Conservation (phyloP, 129 eudicot genomes). For the Pulicaria dysenterica region DNA sequence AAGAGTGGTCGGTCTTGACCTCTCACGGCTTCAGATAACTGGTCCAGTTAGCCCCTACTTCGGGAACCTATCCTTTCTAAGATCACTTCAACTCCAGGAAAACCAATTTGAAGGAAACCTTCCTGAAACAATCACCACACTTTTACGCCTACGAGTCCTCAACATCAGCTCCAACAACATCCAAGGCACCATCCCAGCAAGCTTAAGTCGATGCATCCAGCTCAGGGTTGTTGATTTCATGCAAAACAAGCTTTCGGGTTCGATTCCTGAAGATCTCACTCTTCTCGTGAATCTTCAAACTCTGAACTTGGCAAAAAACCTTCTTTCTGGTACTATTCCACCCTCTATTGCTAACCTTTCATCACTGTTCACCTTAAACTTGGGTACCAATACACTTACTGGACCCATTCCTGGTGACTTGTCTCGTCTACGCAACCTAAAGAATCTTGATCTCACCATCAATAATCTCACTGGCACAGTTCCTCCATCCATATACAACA, state of each 20-base stretch:
- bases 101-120: slow-evolving; percentile 46
- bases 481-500: slow-evolving; percentile 70
- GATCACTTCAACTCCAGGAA: slow-evolving; percentile 56
- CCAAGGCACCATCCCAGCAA: slow-evolving; percentile 49
- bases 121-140: slow-evolving; percentile 53
- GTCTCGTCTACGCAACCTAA: slow-evolving; percentile 42
- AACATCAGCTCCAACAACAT: slow-evolving; percentile 56
- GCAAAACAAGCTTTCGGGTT: slow-evolving; percentile 56
- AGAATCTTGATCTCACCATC: slow-evolving; percentile 63
- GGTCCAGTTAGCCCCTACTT: slow-evolving; percentile 59
- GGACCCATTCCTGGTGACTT: slow-evolving; percentile 55
- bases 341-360: slow-evolving; percentile 59
- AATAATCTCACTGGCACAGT: slow-evolving; percentile 57
- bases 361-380: slow-evolving; percentile 40
- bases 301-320: slow-evolving; percentile 56
- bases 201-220: slow-evolving; percentile 45
- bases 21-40: slow-evolving; percentile 39
- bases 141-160: slow-evolving; percentile 44
- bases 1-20: slow-evolving; percentile 54
- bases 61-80: slow-evolving; percentile 63
- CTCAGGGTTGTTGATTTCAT: slow-evolving; percentile 49
- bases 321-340: slow-evolving; percentile 57
- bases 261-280: slow-evolving; percentile 47
- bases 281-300: slow-evolving; percentile 49
- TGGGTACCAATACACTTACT: slow-evolving; percentile 56